These are phyloP conservation scores for Calophaca sinica DNA, from an alignment of 306 rosid genomes.

Conservation along the genomic window DNA sequence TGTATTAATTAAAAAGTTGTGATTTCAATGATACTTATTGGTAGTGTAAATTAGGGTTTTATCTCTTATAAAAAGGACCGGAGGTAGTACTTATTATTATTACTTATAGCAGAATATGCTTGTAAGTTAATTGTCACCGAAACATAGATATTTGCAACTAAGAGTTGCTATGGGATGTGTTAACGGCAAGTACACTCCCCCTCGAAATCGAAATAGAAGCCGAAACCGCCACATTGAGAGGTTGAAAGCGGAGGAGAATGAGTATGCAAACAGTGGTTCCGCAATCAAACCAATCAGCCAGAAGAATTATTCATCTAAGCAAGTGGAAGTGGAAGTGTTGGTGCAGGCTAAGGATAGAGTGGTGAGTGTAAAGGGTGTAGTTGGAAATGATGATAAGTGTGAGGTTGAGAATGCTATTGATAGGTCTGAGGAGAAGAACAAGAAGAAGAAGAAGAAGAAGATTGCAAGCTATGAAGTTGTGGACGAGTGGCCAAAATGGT, in stretches of 20 bases:
- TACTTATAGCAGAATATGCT: constrained; percentile 3
- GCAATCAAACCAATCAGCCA: constrained; percentile 17
- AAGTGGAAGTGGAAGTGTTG: not conserved
- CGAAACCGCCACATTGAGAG: constrained; percentile 4
- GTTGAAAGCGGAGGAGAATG: constrained; percentile 33
- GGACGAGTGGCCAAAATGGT: constrained; percentile 80
- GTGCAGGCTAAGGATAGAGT: not conserved
- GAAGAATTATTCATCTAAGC: constrained; percentile 3
- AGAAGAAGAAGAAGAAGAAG: constrained; percentile 53
- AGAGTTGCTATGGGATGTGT: constrained; percentile 71
- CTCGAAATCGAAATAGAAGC: not conserved
- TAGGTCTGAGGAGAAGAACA: constrained; percentile 29
- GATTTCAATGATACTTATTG: too few relatives aligned
- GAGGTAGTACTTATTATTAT: not conserved
- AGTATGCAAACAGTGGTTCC: constrained; percentile 24
- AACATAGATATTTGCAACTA: constrained; percentile 35
- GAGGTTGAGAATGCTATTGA: constrained; percentile 36
- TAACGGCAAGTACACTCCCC: constrained; percentile 40
- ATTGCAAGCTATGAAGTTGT: constrained; percentile 56
- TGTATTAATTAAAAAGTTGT: too few relatives aligned
- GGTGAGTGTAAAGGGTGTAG: not conserved
- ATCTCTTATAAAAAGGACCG: too few relatives aligned
- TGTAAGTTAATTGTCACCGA: constrained; percentile 37
- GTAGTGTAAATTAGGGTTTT: too few relatives aligned
- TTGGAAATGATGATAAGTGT: constrained; percentile 7